Percentiles rank a stretch among this genome's conserved stretches.
Conservation (phyloP, 108 stramenopile species). For the Pseudonitzschia delicatissima region DNA sequence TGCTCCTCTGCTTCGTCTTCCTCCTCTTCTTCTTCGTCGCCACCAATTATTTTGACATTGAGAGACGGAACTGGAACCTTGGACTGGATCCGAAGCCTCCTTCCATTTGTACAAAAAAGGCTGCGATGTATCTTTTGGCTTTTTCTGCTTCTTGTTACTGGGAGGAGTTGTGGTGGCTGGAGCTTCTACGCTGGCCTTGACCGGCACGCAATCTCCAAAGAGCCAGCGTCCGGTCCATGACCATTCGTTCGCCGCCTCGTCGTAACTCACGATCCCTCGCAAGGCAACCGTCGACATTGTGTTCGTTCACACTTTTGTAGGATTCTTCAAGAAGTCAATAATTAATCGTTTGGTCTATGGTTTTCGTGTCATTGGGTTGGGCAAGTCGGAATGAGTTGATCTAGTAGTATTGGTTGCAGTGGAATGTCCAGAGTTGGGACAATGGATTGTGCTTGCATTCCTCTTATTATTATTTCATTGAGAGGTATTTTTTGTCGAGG, state of each 20-base stretch:
- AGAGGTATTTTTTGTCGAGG: no score
- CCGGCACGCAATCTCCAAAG: conserved; percentile 36
- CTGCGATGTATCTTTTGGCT: conserved; percentile 5
- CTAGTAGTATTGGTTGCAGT: no score
- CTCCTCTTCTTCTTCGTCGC: conserved; percentile 18
- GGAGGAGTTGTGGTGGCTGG: neutral
- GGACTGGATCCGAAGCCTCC: conserved; percentile 33
- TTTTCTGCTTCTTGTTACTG: neutral
- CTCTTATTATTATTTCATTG: no score
- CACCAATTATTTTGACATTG: conserved; percentile 15
- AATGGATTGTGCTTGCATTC: no score
- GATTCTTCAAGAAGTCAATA: no score
- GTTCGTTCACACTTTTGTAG: neutral
- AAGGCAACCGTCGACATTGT: conserved; percentile 34
- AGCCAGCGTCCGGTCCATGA: conserved; percentile 70
- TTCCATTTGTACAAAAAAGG: conserved; percentile 58
- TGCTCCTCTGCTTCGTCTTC: neutral
- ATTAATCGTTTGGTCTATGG: no score
- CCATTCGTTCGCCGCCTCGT: conserved; percentile 30
- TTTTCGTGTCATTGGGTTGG: no score
- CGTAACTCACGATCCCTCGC: conserved; percentile 19
- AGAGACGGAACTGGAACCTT: conserved; percentile 44
- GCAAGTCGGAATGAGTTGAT: no score
- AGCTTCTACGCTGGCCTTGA: conserved; percentile 6
- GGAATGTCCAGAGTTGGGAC: no score